Evolutionary conservation across 2,329 filamentous ascomycete genomes (phyloP).

Genomic region (Paraconiothyrium brasiliense): DNA sequence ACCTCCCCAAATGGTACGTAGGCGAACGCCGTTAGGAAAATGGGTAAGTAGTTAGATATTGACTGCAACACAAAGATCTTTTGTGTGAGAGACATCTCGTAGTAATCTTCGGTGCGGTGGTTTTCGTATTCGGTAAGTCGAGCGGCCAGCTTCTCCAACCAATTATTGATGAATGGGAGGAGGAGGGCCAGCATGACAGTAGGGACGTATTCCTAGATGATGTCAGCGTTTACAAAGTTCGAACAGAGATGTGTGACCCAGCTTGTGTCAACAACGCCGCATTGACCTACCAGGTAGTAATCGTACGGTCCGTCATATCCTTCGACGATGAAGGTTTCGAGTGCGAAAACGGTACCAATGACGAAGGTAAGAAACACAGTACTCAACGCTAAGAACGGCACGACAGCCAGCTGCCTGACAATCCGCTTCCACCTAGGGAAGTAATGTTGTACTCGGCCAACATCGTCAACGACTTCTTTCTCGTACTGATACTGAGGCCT

Average conservation of each 20-base stretch:
- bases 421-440: slow-evolving; percentile 46
- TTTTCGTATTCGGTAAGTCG: slow-evolving; percentile 46
- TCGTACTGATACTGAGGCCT: slow-evolving; percentile 42
- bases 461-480: slow-evolving; percentile 34
- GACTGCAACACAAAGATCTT: slow-evolving; percentile 48
- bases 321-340: slow-evolving; percentile 46
- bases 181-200: slow-evolving; percentile 43
- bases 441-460: slow-evolving; percentile 34
- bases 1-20: slow-evolving; percentile 42
- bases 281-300: slow-evolving; percentile 34
- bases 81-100: slow-evolving; percentile 47
- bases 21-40: slow-evolving; percentile 46
- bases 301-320: slow-evolving; percentile 46
- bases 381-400: slow-evolving; percentile 43
- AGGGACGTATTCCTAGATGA: slow-evolving; percentile 42
- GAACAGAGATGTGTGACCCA: neutral
- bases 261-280: neutral
- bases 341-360: slow-evolving; percentile 40
- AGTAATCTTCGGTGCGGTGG: slow-evolving; percentile 41
- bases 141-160: slow-evolving; percentile 38
- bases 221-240: slow-evolving; percentile 19
- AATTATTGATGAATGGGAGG: slow-evolving; percentile 41
- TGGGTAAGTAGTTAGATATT: slow-evolving; percentile 47
- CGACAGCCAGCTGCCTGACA: slow-evolving; percentile 38
- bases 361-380: slow-evolving; percentile 38